Evolutionary conservation across 495 filamentous ascomycete genomes (phyloP).

Genomic region (Aspergillus ellipticus): DNA sequence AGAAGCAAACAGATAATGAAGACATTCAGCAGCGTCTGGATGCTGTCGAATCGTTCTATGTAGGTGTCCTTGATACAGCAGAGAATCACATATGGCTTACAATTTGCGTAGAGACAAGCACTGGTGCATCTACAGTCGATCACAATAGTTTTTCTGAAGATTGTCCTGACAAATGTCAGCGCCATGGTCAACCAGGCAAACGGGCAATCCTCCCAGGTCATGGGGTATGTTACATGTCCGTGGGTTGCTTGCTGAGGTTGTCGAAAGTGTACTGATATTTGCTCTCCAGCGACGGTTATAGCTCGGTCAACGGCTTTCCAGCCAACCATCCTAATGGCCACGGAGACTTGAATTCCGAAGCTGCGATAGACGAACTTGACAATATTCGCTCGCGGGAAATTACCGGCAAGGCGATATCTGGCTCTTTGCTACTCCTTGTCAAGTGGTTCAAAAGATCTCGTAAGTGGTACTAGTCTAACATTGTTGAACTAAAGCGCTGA

Average conservation of each 20-base stretch:
- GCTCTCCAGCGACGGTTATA: slow-evolving; percentile 27
- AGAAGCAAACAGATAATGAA: slow-evolving; percentile 55
- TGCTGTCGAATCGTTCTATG: slow-evolving; percentile 79
- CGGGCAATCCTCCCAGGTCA: slow-evolving; percentile 38
- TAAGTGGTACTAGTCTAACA: slow-evolving; percentile 42
- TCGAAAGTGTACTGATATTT: slow-evolving; percentile 11
- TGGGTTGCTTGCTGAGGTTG: neutral
- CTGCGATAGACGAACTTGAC: slow-evolving; percentile 69
- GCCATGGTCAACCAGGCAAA: slow-evolving; percentile 51
- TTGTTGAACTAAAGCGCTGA: slow-evolving; percentile 17
- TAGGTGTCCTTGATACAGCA: slow-evolving; percentile 41
- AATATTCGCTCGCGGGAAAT: slow-evolving; percentile 78
- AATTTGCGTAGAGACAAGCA: slow-evolving; percentile 54
- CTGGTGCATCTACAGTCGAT: slow-evolving; percentile 86
- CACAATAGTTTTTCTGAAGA: slow-evolving; percentile 89
- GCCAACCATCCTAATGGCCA: slow-evolving; percentile 22
- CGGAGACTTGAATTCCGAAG: slow-evolving; percentile 33
- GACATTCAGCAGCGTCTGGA: slow-evolving; percentile 63
- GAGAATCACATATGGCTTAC: slow-evolving; percentile 18
- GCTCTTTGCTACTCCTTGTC: slow-evolving; percentile 74
- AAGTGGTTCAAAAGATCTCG: slow-evolving; percentile 98
- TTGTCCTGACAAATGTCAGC: slow-evolving; percentile 78
- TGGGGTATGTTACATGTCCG: slow-evolving; percentile 27
- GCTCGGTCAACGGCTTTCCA: slow-evolving; percentile 28
- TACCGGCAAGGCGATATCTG: slow-evolving; percentile 83